These are phyloP conservation scores for Thalassiosira hispida DNA, from an alignment of 352 stramenopile genomes.

Conservation along the genomic window DNA sequence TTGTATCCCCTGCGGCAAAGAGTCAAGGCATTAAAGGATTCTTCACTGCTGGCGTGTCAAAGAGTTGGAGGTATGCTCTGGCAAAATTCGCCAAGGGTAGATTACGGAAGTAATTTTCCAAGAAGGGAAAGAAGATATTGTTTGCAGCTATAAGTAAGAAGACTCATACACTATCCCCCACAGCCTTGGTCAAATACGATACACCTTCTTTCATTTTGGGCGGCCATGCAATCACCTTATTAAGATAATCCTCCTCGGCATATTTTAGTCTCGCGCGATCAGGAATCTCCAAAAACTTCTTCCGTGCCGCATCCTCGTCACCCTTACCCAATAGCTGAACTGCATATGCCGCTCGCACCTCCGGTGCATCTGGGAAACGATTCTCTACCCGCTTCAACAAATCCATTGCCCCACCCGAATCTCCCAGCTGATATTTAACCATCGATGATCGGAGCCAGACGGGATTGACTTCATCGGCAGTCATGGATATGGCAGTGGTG, in stretches of 20 bases:
- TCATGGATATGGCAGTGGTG: slow-evolving; percentile 79
- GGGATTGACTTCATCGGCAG: slow-evolving; percentile 80
- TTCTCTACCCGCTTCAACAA: slow-evolving; percentile 81
- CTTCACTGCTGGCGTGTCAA: slow-evolving; percentile 69
- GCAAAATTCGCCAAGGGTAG: slow-evolving; percentile 81
- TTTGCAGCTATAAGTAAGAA: too few relatives aligned
- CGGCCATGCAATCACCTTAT: slow-evolving; percentile 71
- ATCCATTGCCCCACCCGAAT: slow-evolving; percentile 69
- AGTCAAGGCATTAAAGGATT: slow-evolving; percentile 80
- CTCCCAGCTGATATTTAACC: slow-evolving; percentile 79
- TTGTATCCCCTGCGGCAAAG: slow-evolving; percentile 65
- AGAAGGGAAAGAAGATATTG: slow-evolving; percentile 10
- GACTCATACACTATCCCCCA: slow-evolving; percentile 51
- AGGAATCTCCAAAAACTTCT: slow-evolving; percentile 83
- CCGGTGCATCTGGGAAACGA: slow-evolving; percentile 75
- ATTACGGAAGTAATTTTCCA: slow-evolving; percentile 31
- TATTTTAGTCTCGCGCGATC: slow-evolving; percentile 74
- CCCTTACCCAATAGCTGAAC: slow-evolving; percentile 69
- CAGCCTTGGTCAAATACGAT: slow-evolving; percentile 52
- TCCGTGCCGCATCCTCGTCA: slow-evolving; percentile 69
- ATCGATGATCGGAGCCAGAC: slow-evolving; percentile 80
- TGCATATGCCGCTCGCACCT: slow-evolving; percentile 74
- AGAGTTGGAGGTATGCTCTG: slow-evolving; percentile 72
- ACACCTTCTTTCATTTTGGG: slow-evolving; percentile 70
- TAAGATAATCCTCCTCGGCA: slow-evolving; percentile 68